Evolutionary conservation across 2,329 filamentous ascomycete species (phyloP).

Genomic region (Pseudopyricularia cyperi): DNA sequence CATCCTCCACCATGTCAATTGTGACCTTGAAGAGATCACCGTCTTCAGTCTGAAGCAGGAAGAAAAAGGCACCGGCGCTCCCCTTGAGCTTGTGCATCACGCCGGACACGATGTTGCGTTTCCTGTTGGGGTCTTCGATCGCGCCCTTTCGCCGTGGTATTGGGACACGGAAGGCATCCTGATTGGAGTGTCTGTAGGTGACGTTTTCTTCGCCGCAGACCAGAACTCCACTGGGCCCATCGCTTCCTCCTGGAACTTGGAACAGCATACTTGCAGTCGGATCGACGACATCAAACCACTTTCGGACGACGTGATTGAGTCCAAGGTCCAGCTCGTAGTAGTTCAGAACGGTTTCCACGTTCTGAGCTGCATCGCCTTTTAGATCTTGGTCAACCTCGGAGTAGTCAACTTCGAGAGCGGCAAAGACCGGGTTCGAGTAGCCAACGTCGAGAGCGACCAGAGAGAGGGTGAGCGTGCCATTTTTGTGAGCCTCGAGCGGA

Average conservation of each 20-base stretch:
- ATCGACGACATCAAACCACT: conserved; percentile 91
- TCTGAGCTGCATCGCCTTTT: conserved; percentile 66
- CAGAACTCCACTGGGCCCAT: conserved; percentile 87
- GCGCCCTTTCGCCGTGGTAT: conserved; percentile 79
- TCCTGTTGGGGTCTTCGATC: conserved; percentile 84
- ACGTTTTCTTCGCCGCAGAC: conserved; percentile 92
- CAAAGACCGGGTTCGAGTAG: conserved; percentile 95
- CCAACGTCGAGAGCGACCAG: conserved; percentile 85
- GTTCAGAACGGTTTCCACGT: conserved; percentile 80
- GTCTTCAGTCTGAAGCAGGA: conserved; percentile 89
- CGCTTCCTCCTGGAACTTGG: conserved; percentile 85
- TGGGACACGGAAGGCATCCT: conserved; percentile 75
- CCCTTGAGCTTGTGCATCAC: conserved; percentile 96
- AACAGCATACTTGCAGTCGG: conserved; percentile 81
- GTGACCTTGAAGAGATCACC: conserved; percentile 97
- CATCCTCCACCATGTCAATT: conserved; percentile 78
- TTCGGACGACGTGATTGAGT: conserved; percentile 90
- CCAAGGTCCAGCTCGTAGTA: conserved; percentile 98
- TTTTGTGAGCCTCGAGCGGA: conserved; percentile 88
- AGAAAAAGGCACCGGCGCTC: conserved; percentile 80
- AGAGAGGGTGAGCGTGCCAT: conserved; percentile 79
- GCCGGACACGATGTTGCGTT: conserved; percentile 74
- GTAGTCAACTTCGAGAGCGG: conserved; percentile 87
- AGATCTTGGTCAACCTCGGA: conserved; percentile 83
- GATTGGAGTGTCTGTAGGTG: conserved; percentile 93